A percentile compares a stretch with the other conserved stretches of the same genome.
Evolutionary conservation across 1,139 yeast genomes (phyloP).

Genomic region (Pichia sp.): DNA sequence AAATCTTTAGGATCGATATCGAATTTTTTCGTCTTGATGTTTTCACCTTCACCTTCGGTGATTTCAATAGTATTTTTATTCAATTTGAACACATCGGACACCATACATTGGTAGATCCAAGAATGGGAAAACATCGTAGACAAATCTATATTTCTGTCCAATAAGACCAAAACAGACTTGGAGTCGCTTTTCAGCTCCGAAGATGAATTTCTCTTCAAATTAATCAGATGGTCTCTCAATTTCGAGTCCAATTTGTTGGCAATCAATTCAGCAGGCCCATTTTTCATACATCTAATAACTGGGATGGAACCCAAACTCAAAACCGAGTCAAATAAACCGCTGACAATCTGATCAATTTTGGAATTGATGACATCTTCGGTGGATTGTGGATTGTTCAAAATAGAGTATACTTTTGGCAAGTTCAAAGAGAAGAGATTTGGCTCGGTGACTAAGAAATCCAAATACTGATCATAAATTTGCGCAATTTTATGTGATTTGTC

Average conservation of each 20-base stretch:
- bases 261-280: slow-evolving; percentile 93
- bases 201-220: slow-evolving; percentile 36
- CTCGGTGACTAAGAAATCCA: slow-evolving; percentile 88
- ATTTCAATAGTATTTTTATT: slow-evolving; percentile 73
- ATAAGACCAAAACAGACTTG: slow-evolving; percentile 68
- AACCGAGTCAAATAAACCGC: slow-evolving; percentile 72
- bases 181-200: slow-evolving; percentile 26
- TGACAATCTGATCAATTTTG: slow-evolving; percentile 63
- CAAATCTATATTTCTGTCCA: slow-evolving; percentile 85
- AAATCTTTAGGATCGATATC: slow-evolving; percentile 91
- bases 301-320: slow-evolving; percentile 79
- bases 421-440: slow-evolving; percentile 84
- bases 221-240: slow-evolving; percentile 75
- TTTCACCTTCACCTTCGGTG: slow-evolving; percentile 15
- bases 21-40: slow-evolving; percentile 43
- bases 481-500: slow-evolving; percentile 65
- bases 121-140: slow-evolving; percentile 94
- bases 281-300: slow-evolving; percentile 80
- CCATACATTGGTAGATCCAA: slow-evolving; percentile 96
- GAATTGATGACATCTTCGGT: slow-evolving; percentile 67
- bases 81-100: slow-evolving; percentile 81
- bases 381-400: slow-evolving; percentile 61
- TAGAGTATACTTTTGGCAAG: slow-evolving; percentile 53
- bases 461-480: slow-evolving; percentile 89
- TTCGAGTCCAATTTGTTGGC: slow-evolving; percentile 80